A percentile compares a stretch with the other conserved stretches of the same genome.
These are phyloP conservation scores for Albatrellus ellisii DNA, from an alignment of 768 basidiomycete species.

Conservation along the genomic window DNA sequence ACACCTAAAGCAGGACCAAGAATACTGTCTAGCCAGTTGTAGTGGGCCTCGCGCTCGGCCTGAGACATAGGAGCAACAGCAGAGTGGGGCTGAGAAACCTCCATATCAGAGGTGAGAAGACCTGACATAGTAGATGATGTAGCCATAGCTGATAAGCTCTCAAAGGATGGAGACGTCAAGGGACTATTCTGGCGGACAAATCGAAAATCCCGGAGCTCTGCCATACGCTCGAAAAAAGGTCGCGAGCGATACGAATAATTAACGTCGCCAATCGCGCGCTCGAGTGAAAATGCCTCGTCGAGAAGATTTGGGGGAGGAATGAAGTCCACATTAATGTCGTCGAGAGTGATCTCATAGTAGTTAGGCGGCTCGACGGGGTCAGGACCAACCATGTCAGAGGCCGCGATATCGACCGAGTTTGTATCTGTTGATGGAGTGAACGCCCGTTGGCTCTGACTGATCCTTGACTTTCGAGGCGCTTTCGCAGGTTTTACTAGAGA, in stretches of 20 bases:
- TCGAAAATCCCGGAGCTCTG: slow-evolving; percentile 1
- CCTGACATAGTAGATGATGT: slow-evolving; percentile 6
- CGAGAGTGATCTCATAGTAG: background rate
- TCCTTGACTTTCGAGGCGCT: slow-evolving; percentile 5
- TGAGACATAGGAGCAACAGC: slow-evolving; percentile 7
- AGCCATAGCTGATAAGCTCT: slow-evolving; percentile 1
- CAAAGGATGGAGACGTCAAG: slow-evolving; percentile 9
- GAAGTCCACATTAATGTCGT: slow-evolving; percentile 8
- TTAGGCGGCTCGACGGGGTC: background rate
- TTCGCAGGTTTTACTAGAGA: slow-evolving; percentile 2
- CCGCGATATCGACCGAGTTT: background rate
- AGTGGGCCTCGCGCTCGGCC: slow-evolving; percentile 36
- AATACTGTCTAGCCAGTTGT: slow-evolving; percentile 34
- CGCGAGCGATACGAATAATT: slow-evolving; percentile 18
- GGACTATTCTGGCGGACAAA: background rate
- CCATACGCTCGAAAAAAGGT: slow-evolving; percentile 15
- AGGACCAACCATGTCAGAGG: background rate
- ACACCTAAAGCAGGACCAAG: slow-evolving; percentile 33
- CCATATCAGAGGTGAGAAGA: slow-evolving; percentile 2
- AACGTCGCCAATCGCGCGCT: slow-evolving; percentile 19
- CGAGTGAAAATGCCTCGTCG: slow-evolving; percentile 19
- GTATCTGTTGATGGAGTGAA: background rate
- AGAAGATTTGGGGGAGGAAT: slow-evolving; percentile 13
- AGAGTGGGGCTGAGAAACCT: slow-evolving; percentile 5
- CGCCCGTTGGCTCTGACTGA: slow-evolving; percentile 1